phyloP scores from a whole-genome alignment of 2,329 filamentous ascomycete genomes.

The Paramyrothecium sp. region DNA sequence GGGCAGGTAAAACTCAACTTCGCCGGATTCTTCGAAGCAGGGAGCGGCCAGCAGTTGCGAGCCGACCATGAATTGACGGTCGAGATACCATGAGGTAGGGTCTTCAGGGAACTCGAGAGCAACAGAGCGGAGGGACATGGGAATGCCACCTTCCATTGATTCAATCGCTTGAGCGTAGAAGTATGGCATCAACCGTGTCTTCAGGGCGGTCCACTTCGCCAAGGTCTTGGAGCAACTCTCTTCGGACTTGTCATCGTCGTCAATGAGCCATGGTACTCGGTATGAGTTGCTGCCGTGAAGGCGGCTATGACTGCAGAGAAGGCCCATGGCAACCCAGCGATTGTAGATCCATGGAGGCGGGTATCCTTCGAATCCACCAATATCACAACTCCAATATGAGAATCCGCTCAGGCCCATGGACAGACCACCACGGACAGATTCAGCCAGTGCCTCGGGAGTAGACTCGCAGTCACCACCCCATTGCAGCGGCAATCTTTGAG shows the following conservation, averaged over 20 bases:
- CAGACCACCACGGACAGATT: constrained; percentile 65
- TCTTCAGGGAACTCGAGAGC: constrained; percentile 72
- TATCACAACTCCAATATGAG: constrained; percentile 69
- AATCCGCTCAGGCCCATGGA: constrained; percentile 63
- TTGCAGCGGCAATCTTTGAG: constrained; percentile 66
- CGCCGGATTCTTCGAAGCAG: constrained; percentile 60
- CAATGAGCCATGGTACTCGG: constrained; percentile 73
- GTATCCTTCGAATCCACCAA: constrained; percentile 69
- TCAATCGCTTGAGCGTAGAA: constrained; percentile 42
- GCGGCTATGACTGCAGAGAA: constrained; percentile 68
- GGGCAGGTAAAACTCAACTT: constrained; percentile 65
- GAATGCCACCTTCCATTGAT: constrained; percentile 50
- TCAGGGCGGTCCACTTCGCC: constrained; percentile 46
- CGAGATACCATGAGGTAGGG: constrained; percentile 64
- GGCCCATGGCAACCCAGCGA: constrained; percentile 74
- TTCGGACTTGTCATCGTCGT: constrained; percentile 57
- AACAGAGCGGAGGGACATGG: constrained; percentile 62
- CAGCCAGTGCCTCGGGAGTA: constrained; percentile 70
- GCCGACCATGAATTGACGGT: constrained; percentile 75
- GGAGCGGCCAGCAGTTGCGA: constrained; percentile 62
- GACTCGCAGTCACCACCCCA: constrained; percentile 78
- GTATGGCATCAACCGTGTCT: constrained; percentile 53
- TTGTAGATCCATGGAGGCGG: constrained; percentile 71
- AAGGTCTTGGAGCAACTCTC: constrained; percentile 51
- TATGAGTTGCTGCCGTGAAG: constrained; percentile 70